A percentile compares a stretch with the other conserved stretches of the same genome.
These are phyloP conservation scores for Albatrellus ellisii DNA, from an alignment of 768 basidiomycete species.

Conservation along the genomic window DNA sequence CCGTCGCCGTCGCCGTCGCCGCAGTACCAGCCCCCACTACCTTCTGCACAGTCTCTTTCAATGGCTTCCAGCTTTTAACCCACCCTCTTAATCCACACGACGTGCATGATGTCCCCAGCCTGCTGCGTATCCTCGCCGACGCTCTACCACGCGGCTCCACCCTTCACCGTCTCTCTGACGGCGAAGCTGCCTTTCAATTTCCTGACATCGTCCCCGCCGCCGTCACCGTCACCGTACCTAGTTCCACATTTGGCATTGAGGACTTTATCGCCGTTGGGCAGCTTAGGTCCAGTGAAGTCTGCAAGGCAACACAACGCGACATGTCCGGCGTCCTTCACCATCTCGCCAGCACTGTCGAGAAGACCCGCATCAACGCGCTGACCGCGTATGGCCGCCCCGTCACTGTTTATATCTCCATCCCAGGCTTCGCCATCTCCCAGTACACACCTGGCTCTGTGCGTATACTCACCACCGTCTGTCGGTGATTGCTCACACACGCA, in stretches of 20 bases:
- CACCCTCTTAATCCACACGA: neutral
- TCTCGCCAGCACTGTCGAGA: neutral
- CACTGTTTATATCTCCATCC: slow-evolving; percentile 1
- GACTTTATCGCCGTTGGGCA: neutral
- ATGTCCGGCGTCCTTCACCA: slow-evolving; percentile 1
- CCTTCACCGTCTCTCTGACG: neutral
- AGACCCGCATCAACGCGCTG: slow-evolving; percentile 2
- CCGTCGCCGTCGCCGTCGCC: neutral
- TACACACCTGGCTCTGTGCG: neutral
- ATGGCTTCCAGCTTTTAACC: neutral
- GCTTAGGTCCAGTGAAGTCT: slow-evolving; percentile 4
- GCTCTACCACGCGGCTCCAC: neutral
- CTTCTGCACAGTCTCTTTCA: slow-evolving; percentile 2
- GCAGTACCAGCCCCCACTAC: neutral
- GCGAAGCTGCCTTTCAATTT: neutral
- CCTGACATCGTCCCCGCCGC: slow-evolving; percentile 4
- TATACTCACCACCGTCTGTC: neutral
- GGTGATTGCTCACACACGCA: neutral
- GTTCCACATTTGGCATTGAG: neutral
- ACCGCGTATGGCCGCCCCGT: slow-evolving; percentile 1
- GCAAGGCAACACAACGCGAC: neutral
- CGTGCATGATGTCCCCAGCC: neutral
- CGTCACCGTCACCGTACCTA: slow-evolving; percentile 4
- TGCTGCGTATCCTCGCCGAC: slow-evolving; percentile 2
- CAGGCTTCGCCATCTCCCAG: neutral